Base-by-base conservation (phyloP, 495 filamentous ascomycete genomes). In the Aspergillus funiculosus region DNA sequence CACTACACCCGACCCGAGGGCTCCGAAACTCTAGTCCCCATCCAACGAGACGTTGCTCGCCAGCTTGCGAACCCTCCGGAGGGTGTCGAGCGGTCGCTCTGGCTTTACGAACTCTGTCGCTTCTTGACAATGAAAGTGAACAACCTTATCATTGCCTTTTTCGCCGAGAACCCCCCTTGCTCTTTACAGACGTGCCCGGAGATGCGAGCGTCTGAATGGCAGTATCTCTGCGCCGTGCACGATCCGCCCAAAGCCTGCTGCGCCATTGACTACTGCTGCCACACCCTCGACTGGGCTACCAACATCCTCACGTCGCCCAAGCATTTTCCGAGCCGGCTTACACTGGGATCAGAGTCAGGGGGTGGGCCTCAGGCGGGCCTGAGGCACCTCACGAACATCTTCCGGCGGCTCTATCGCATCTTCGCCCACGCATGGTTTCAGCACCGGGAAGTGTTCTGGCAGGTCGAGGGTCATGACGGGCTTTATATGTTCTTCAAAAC, bases 371-470 rank as follows among this genome's bases (percentile, higher is more conserved):
- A 76, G 50, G 70, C 72, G 24, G 81, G 80, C 50, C 76, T 87
- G 43, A 84, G 90, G 63, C 88, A 94, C 61, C 68, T 98, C 22
- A 85, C 86, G 38, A 96, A 94, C 63, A 90, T 98, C 41, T 95
- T 96, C 66, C 79, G 94, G 40, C 77, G 92, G 6, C 76, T 97
- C 39, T 95, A 98, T 63, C 78, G 92, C 35, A 96, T 98, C 60
- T 97, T 97, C 59, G 94, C 92, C 39, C 92, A 98, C 57, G 92
- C 92, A 8, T 98, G 92, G 92, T 98, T 95, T 63, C 89, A 95
- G 62, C 92, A 98, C 59, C 80, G 89, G 14, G 80, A 80, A 38
- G 83, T 94, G n/a, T 98, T 97, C 59, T 96, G 90, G 89, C 80
- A 86, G 28, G 84, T 96, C n/a, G 94, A 98, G 63, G 76, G 76